Base-by-base conservation (phyloP, 2,329 filamentous ascomycete species). In the Coniella vitis region DNA sequence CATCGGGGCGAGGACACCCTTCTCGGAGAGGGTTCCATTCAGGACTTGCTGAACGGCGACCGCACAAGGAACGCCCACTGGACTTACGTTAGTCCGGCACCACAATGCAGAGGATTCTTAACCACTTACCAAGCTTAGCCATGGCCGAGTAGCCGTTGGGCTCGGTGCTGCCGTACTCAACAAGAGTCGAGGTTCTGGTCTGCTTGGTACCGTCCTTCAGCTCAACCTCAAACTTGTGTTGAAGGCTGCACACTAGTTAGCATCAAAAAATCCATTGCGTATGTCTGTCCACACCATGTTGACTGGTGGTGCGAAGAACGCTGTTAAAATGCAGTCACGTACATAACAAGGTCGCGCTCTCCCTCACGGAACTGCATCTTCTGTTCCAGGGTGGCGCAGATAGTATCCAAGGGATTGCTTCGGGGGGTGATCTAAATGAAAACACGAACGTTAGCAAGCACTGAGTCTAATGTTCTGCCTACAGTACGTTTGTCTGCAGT, bases 351-450 rank as follows among this genome's bases (percentile, higher is more conserved):
- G 67, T 95, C 90, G 52, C 90, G 84, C 79, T 95, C 89, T 53
- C 78, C 84, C 59, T 85, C 74, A 62, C 79, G 85, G 67, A 84
- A 95, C 68, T 87, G 79, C 87, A 95, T 94, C 81, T 94, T 95
- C 75, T 46, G 71, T 74, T 95, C 89, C 21, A 95, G 78, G 2
- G 83, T 86, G 29, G 87, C 88, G 71, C 89, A 95, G 36, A 95
- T 80, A 13, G 86, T 91, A 67, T 95, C 90, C 17, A 95, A 78
- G 3, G 88, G 85, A 72, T 87, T 95, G 46, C 82, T 84, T 47
- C 81, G 74, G 20, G 87, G 84, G 7, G 71, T 84, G 62, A 85
- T 89, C 64, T 79, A 21, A 5, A 96, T 81, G 73, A n/a, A n/a
- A n/a, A n/a, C 90, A 90, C 71, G 69, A 90, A 95, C 96, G 56